Evolutionary conservation across 345 rosid genomes (phyloP).

Genomic region (Lenwebbia sp.): DNA sequence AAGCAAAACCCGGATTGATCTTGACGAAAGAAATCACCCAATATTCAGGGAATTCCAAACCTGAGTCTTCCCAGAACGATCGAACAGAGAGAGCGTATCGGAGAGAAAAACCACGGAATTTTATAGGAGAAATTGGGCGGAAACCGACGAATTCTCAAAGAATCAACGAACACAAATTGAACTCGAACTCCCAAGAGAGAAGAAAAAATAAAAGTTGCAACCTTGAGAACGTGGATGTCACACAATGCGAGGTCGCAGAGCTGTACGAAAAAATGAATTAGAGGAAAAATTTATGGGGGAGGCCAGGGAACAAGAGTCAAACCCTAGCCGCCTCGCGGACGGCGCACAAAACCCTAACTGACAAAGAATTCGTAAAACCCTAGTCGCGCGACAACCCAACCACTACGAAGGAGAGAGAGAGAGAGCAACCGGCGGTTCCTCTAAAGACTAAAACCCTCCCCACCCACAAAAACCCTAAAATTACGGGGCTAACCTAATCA

Average conservation of each 20-base stretch:
- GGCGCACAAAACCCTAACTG: background rate
- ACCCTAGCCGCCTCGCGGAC: background rate
- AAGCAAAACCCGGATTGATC: background rate
- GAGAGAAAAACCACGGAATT: background rate
- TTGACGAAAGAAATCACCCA: background rate
- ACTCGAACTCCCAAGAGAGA: background rate
- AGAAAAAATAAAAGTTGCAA: background rate
- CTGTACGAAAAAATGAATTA: background rate
- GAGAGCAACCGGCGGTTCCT: background rate
- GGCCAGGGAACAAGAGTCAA: background rate
- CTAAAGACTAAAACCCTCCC: background rate
- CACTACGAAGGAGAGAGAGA: background rate
- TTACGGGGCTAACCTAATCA: background rate
- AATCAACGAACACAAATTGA: background rate
- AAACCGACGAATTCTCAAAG: background rate
- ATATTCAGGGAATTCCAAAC: background rate
- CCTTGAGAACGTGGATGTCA: background rate
- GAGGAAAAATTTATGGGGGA: background rate
- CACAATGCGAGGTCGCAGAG: background rate
- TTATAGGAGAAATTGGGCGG: background rate
- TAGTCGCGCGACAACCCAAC: background rate
- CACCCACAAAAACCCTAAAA: background rate
- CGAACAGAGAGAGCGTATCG: background rate
- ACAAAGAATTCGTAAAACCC: background rate
- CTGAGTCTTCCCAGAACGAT: background rate